Evolutionary conservation across 805 yeast genomes (phyloP).

Genomic region (Saccharomycopsis oosterbeekiorum): DNA sequence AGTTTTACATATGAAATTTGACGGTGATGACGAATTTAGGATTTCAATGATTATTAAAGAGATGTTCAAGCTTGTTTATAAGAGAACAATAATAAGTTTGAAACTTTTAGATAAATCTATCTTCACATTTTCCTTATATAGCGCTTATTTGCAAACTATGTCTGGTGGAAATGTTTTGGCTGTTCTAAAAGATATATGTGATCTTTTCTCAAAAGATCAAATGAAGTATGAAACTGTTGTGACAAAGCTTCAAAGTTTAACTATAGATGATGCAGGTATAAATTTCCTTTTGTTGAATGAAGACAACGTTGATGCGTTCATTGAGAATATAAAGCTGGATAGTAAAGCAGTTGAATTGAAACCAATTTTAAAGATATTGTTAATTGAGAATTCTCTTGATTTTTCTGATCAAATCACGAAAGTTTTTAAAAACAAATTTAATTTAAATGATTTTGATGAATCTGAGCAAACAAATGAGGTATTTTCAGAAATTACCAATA

Average conservation of each 20-base stretch:
- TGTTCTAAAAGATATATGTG: not conserved
- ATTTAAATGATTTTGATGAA: not conserved
- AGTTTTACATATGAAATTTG: conserved; percentile 22
- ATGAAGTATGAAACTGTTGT: not conserved
- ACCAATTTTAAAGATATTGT: not conserved
- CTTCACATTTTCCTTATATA: conserved; percentile 21
- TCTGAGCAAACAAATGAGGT: not conserved
- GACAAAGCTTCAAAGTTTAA: not conserved
- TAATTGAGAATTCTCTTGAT: not conserved
- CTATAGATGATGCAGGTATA: not conserved
- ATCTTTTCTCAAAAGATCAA: not conserved
- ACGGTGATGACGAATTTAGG: conserved; percentile 11
- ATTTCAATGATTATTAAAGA: conserved; percentile 26
- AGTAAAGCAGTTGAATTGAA: not conserved
- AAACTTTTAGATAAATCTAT: conserved; percentile 34
- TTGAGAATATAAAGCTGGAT: not conserved
- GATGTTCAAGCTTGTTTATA: conserved; percentile 40
- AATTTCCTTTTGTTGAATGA: not conserved
- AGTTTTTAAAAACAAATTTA: not conserved
- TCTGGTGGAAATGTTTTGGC: conserved; percentile 1
- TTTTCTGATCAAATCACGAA: not conserved
- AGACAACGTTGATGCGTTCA: not conserved
- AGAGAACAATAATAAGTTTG: conserved; percentile 38
- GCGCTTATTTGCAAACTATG: not conserved
- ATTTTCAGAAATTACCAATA: conserved; percentile 8